Conservation (phyloP, 1,139 yeast species). For the Blastobotrys proliferans region DNA sequence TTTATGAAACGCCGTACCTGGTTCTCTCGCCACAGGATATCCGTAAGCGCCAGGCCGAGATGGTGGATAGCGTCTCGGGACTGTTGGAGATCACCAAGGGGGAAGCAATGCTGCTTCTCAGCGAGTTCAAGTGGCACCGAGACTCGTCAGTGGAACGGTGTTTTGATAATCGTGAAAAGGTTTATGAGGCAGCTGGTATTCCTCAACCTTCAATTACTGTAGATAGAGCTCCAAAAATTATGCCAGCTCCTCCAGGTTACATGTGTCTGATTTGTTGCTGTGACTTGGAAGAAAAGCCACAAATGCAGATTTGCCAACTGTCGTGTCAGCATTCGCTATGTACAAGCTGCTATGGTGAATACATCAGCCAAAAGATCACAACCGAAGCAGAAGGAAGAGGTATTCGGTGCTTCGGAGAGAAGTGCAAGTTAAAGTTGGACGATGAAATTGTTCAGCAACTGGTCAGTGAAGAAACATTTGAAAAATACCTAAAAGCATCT, state of each 20-base stretch:
- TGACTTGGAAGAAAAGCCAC: constrained; percentile 13
- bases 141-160: constrained; percentile 67
- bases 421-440: constrained; percentile 33
- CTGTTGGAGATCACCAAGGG: constrained; percentile 38
- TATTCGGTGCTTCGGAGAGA: constrained; percentile 61
- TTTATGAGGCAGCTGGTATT: constrained; percentile 50
- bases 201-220: constrained; percentile 17
- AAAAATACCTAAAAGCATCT: constrained; percentile 26
- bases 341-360: constrained; percentile 58
- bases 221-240: constrained; percentile 4
- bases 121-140: constrained; percentile 66
- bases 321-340: constrained; percentile 74
- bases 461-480: constrained; percentile 28
- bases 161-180: constrained; percentile 49
- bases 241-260: constrained; percentile 35
- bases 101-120: constrained; percentile 52
- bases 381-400: constrained; percentile 45
- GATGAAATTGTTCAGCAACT: constrained; percentile 38
- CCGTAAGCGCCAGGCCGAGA: constrained; percentile 26
- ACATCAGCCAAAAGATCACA: constrained; percentile 49
- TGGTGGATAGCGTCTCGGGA: constrained; percentile 31
- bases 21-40: constrained; percentile 30
- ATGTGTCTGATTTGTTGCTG: constrained; percentile 66
- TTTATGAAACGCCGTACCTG: constrained; percentile 29
- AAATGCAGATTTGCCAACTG: constrained; percentile 47